A percentile compares a stretch with the other conserved stretches of the same genome.
Evolutionary conservation across 2,329 filamentous ascomycete genomes (phyloP).

Genomic region (Fusarium illudens): DNA sequence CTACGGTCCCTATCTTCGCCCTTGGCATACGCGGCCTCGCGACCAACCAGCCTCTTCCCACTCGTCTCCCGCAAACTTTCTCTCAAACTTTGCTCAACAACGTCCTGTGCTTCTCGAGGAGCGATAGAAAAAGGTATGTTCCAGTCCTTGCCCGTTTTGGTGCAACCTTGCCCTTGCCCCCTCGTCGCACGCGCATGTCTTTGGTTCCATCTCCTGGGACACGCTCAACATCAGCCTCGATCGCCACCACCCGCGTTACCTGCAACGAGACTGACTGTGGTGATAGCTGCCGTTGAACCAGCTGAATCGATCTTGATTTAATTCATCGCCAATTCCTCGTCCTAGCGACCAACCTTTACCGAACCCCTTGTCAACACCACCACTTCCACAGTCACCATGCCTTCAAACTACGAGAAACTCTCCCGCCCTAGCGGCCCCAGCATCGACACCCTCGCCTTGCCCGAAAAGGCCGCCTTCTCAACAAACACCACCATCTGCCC

Average conservation of each 20-base stretch:
- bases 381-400: constrained; percentile 33
- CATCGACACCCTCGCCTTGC: constrained; percentile 38
- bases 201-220: constrained; percentile 1
- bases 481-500: constrained; percentile 35
- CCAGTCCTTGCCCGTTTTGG: constrained; percentile 16
- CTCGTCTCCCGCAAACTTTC: not conserved
- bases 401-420: constrained; percentile 42
- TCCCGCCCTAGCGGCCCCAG: constrained; percentile 34
- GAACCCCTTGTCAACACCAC: not conserved
- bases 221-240: not conserved
- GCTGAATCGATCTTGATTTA: not conserved
- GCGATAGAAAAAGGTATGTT: constrained; percentile 28
- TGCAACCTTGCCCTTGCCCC: constrained; percentile 11
- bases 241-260: constrained; percentile 24
- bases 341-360: not conserved
- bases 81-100: constrained; percentile 10
- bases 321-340: not conserved
- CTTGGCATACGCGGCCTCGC: constrained; percentile 8
- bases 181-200: constrained; percentile 11
- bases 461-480: constrained; percentile 45
- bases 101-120: not conserved
- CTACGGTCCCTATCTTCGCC: no score
- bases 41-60: constrained; percentile 2
- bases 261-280: constrained; percentile 22
- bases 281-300: constrained; percentile 8